A percentile compares a stretch with the other conserved stretches of the same genome.
These are phyloP conservation scores for Phytopythium chamaehyphon DNA, from an alignment of 352 stramenopile species.

Conservation along the genomic window DNA sequence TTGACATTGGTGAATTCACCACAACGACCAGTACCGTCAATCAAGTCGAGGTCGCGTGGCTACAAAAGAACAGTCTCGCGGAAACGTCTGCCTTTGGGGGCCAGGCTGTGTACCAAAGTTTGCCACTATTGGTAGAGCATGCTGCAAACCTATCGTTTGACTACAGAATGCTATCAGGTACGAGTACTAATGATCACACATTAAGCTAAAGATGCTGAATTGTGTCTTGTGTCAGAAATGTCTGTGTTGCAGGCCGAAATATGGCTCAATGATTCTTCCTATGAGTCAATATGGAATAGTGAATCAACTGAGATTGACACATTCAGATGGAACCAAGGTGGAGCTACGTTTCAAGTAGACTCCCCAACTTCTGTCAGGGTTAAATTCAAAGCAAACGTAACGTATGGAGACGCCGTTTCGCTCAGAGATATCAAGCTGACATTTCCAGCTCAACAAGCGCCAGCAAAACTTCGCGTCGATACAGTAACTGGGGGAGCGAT, in stretches of 20 bases:
- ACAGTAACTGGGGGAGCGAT: conserved; percentile 6
- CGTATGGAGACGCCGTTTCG: conserved; percentile 25
- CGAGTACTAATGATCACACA: not conserved
- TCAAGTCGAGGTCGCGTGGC: conserved; percentile 26
- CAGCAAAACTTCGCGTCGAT: conserved; percentile 11
- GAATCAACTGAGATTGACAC: conserved; percentile 3
- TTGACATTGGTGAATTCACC: conserved; percentile 12
- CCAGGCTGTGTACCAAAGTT: conserved; percentile 24
- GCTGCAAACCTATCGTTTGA: conserved; percentile 23
- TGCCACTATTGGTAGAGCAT: conserved; percentile 12
- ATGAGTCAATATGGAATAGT: conserved; percentile 32
- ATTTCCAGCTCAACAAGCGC: conserved; percentile 7
- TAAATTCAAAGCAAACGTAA: conserved; percentile 24
- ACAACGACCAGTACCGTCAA: conserved; percentile 9
- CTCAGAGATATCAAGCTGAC: conserved; percentile 31
- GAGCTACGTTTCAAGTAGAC: conserved; percentile 12
- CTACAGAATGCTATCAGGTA: conserved; percentile 37
- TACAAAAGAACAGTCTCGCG: conserved; percentile 6
- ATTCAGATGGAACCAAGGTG: conserved; percentile 27
- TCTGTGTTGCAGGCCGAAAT: conserved; percentile 29
- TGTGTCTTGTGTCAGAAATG: conserved; percentile 19
- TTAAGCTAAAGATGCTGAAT: not conserved
- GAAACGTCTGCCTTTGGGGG: conserved; percentile 3
- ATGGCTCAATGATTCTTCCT: conserved; percentile 22
- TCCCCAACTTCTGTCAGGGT: conserved; percentile 22